Evolutionary conservation across 345 rosid genomes (phyloP).

Genomic region (Gossypium australe): DNA sequence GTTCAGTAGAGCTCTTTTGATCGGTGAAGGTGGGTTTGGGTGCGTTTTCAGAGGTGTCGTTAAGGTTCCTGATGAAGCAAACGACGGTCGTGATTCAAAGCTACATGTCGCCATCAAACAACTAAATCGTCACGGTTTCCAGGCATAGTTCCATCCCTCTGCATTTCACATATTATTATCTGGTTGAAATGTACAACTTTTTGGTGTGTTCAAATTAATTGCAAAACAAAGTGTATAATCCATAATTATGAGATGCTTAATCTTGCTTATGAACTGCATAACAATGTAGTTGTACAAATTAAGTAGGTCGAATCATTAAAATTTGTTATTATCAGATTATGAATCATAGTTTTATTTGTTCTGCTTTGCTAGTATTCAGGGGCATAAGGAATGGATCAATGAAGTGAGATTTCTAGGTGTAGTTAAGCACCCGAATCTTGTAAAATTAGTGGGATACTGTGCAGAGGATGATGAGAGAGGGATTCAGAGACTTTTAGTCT

Average conservation of each 20-base stretch:
- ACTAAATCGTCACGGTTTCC: constrained; percentile 90
- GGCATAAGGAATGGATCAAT: constrained; percentile 98
- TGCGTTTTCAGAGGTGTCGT: constrained; percentile 79
- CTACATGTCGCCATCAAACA: constrained; percentile 79
- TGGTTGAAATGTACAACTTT: neutral
- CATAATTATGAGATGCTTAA: neutral
- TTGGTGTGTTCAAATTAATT: neutral
- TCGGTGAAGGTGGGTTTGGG: constrained; percentile 96
- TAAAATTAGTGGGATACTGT: constrained; percentile 83
- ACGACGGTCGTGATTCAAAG: constrained; percentile 36
- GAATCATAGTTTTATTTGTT: constrained; percentile 11
- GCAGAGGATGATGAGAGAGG: constrained; percentile 96
- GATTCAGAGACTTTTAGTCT: constrained; percentile 80
- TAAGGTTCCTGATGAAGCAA: constrained; percentile 27
- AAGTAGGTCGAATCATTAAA: neutral
- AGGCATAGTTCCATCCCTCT: constrained; percentile 52
- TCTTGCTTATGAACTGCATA: neutral
- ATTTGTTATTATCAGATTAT: neutral
- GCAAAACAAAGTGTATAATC: neutral
- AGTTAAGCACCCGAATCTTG: constrained; percentile 91
- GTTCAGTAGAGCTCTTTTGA: constrained; percentile 63
- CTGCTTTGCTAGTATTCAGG: constrained; percentile 76
- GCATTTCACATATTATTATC: neutral
- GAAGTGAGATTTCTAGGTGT: constrained; percentile 91
- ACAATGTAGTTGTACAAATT: neutral